Conservation (phyloP, 306 rosid genomes). For the peach (Prunus persica) region DNA sequence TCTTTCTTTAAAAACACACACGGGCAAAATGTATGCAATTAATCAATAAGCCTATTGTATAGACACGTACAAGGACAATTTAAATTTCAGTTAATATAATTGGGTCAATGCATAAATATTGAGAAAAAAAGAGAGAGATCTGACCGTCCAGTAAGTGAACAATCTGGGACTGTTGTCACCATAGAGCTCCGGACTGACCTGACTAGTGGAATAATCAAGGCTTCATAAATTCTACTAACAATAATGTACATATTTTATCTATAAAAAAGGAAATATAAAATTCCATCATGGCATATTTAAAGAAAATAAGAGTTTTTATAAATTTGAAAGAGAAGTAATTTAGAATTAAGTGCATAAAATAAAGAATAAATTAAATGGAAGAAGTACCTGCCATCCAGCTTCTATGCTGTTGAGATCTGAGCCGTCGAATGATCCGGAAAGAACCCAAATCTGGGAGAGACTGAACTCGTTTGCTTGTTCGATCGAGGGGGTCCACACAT, state of each 20-base stretch:
- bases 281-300: background rate
- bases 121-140: conserved; percentile 20
- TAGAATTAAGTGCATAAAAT: background rate
- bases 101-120: background rate
- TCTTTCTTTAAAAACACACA: too few species aligned
- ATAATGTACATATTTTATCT: too few species aligned
- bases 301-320: background rate
- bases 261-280: too few species aligned
- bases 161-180: conserved; percentile 97
- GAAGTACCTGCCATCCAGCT: conserved; percentile 99
- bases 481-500: conserved; percentile 87
- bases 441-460: conserved; percentile 86
- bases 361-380: conserved; percentile 19
- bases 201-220: conserved; percentile 88
- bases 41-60: background rate
- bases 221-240: conserved; percentile 33
- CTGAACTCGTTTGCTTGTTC: conserved; percentile 82
- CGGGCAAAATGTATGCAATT: background rate
- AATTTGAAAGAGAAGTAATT: background rate
- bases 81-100: background rate
- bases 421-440: conserved; percentile 93
- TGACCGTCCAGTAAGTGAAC: conserved; percentile 97
- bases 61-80: too few species aligned
- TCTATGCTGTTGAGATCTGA: conserved; percentile 96
- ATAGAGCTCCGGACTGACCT: conserved; percentile 99